Conservation (phyloP, 441 rosid species). For the Kokia cookei region DNA sequence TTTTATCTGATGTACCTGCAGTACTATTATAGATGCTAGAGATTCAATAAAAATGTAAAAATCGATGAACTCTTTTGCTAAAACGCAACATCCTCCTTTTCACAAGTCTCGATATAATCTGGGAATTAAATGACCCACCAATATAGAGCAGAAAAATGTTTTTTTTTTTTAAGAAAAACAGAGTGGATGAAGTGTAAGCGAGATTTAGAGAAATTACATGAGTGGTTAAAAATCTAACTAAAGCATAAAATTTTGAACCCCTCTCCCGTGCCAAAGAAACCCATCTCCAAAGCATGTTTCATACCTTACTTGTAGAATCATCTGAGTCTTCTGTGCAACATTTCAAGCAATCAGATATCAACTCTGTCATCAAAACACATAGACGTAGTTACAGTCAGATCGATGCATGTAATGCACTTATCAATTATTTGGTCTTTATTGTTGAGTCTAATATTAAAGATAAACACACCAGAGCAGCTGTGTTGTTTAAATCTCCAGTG, state of each 20-base stretch:
- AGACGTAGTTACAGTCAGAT: neutral
- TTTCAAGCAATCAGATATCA: slow-evolving; percentile 88
- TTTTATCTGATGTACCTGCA: neutral
- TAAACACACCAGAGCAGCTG: neutral
- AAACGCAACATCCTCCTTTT: neutral
- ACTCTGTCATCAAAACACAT: slow-evolving; percentile 47
- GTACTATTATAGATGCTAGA: neutral
- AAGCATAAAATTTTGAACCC: neutral
- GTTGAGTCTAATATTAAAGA: neutral
- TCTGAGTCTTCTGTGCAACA: slow-evolving; percentile 94
- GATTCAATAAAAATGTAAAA: neutral
- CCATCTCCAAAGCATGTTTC: neutral
- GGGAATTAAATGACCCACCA: neutral
- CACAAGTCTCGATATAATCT: neutral
- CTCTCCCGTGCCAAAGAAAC: neutral
- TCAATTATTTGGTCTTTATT: neutral
- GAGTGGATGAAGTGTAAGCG: neutral
- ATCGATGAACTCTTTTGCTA: neutral
- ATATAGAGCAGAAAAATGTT: neutral
- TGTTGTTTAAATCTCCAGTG: neutral
- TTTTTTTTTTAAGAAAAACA: neutral
- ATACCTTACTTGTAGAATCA: slow-evolving; percentile 81
- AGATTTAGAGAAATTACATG: neutral
- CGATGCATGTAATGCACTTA: neutral
- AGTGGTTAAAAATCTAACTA: neutral